Evolutionary conservation across 164 flowering plant species (phyloP), one percentile per base, ranked within the genome.

Genomic region (Nymphaea colorata): DNA sequence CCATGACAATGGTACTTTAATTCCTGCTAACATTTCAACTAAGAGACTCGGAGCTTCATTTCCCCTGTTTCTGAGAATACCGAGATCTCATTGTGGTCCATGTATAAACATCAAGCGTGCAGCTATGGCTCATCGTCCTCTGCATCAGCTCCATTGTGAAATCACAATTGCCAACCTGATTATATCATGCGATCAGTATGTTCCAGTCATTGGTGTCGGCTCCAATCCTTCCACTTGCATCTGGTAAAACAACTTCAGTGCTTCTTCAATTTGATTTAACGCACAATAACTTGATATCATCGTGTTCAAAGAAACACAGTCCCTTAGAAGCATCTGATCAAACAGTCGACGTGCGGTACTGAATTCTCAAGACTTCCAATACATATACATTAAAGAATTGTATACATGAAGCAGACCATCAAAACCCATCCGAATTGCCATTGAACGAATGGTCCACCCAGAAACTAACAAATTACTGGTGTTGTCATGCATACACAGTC

Each of bases 81-180:
- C 80, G 77, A 4, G 77, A 77, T 64, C 74, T 74, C 75, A 74
- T 71, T 3, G 67, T 64, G 18, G 80, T 77, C 80, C 80, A 77
- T 15, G 80, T 74, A 70, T 71, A 71, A 6, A 77, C 80, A 69
- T 77, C 75, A 42, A 77, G 71, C 41, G 42, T 10, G 62, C 69
- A 61, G 18, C 80, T 73, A 14, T 55, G 59, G 45, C 14, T 66
- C 55, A 66, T 61, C 80, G 71, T 74, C 65, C 69, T 70, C 67
- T 77, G 60, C 80, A 74, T 74, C 42, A 77, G 62, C 36, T 74
- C 75, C 64, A 77, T 47, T 10, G 80, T 77, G 4, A 67, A 65
- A 67, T 72, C 71, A 47, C 80, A 74, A 3, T 71, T 72, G n/a
- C 80, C 73, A 3, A 62, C 66, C 65, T 74, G 77, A 57, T 64